phyloP scores from a whole-genome alignment of 495 filamentous ascomycete species.

The Elasticomyces elasticus region DNA sequence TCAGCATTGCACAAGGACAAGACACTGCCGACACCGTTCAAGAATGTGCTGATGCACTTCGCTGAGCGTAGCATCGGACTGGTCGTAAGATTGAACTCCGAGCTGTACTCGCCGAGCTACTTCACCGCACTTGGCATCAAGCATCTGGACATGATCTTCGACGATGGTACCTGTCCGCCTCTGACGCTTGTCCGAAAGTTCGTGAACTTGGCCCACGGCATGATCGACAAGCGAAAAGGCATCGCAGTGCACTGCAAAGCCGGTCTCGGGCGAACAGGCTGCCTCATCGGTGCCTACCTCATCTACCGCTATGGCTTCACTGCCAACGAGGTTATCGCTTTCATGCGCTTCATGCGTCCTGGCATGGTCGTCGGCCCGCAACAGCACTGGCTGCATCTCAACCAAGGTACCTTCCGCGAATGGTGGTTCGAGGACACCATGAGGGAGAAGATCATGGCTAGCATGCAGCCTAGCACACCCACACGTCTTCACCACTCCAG shows the following conservation, averaged over 20 bases:
- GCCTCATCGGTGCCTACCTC: constrained; percentile 91
- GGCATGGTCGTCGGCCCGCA: constrained; percentile 99
- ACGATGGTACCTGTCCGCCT: constrained; percentile 91
- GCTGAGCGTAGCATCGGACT: constrained; percentile 74
- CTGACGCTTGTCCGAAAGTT: constrained; percentile 79
- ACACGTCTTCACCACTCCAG: constrained; percentile 50
- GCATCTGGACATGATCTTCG: constrained; percentile 98
- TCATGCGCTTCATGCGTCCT: constrained; percentile 98
- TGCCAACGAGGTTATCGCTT: constrained; percentile 95
- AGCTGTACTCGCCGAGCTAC: constrained; percentile 88
- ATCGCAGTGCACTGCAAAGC: constrained; percentile 99
- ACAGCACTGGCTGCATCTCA: constrained; percentile 97
- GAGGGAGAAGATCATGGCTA: constrained; percentile 45
- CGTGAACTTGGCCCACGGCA: constrained; percentile 88
- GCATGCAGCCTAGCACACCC: constrained; percentile 65
- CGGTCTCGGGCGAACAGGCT: constrained; percentile 90
- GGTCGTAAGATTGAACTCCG: constrained; percentile 89
- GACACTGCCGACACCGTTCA: constrained; percentile 68
- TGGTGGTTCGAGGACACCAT: constrained; percentile 95
- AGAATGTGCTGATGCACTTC: constrained; percentile 90
- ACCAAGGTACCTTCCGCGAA: constrained; percentile 90
- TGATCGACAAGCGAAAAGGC: constrained; percentile 75
- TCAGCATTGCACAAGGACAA: constrained; percentile 51
- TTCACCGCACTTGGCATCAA: constrained; percentile 91
- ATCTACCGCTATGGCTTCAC: constrained; percentile 98